phyloP scores from a whole-genome alignment of 1,284 basidiomycete species.

The Cutaneotrichosporon sp. region DNA sequence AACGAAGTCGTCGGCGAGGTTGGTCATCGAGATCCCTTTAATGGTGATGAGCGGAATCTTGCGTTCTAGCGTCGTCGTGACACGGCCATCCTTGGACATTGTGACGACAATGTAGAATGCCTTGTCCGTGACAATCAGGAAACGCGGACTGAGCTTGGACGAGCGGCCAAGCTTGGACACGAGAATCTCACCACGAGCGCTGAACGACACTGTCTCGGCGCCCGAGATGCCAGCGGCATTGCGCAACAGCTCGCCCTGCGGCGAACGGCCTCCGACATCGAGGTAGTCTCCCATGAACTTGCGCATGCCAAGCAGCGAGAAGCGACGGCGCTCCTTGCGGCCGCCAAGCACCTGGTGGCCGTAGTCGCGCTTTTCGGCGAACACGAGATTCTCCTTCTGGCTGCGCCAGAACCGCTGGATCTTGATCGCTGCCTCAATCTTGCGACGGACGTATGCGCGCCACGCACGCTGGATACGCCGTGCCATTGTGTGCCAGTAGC shows the following conservation, averaged over 20 bases:
- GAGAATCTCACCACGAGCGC: conserved; percentile 74
- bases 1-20: conserved; percentile 92
- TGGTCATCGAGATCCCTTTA: conserved; percentile 77
- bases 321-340: conserved; percentile 89
- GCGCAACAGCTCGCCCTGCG: conserved; percentile 74
- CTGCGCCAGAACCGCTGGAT: conserved; percentile 99
- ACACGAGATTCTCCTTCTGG: conserved; percentile 88
- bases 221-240: conserved; percentile 65
- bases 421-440: conserved; percentile 87
- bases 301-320: conserved; percentile 88
- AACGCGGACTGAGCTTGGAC: conserved; percentile 87
- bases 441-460: conserved; percentile 92
- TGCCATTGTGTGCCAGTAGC: conserved; percentile 99
- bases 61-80: conserved; percentile 67
- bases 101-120: conserved; percentile 79
- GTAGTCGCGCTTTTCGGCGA: conserved; percentile 84
- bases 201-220: conserved; percentile 79
- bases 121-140: conserved; percentile 81
- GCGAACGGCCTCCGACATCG: conserved; percentile 74
- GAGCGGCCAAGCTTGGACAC: conserved; percentile 84
- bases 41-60: conserved; percentile 87
- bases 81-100: conserved; percentile 62
- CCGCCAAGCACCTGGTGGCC: conserved; percentile 87
- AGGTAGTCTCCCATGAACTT: conserved; percentile 97
- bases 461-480: conserved; percentile 92